phyloP scores from a whole-genome alignment of 2,329 filamentous ascomycete species.

The Apiospora malaysiana region DNA sequence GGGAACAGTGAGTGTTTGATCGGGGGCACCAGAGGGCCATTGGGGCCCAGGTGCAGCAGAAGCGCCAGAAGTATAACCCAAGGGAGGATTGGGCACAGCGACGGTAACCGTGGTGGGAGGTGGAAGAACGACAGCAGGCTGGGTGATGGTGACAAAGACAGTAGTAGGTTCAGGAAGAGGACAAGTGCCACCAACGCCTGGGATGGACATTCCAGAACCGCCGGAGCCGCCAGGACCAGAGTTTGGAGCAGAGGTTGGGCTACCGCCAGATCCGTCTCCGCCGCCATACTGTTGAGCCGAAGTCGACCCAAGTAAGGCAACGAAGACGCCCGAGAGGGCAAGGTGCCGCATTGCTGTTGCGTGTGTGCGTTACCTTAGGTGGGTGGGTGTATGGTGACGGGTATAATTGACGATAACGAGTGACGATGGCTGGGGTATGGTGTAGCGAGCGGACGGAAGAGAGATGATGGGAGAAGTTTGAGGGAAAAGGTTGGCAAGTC shows the following conservation, averaged over 20 bases:
- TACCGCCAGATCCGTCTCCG: neutral
- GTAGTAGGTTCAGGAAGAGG: slow-evolving; percentile 47
- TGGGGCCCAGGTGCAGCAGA: slow-evolving; percentile 29
- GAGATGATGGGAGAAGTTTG: slow-evolving; percentile 24
- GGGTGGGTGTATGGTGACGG: neutral
- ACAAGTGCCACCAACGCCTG: slow-evolving; percentile 43
- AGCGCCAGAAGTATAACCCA: slow-evolving; percentile 22
- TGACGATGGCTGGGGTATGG: slow-evolving; percentile 21
- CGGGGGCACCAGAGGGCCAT: slow-evolving; percentile 27
- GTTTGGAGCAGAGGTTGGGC: neutral
- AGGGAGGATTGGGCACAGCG: slow-evolving; percentile 31
- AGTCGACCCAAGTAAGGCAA: slow-evolving; percentile 17
- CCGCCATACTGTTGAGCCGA: slow-evolving; percentile 19
- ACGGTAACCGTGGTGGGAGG: slow-evolving; percentile 40
- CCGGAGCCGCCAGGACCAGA: slow-evolving; percentile 20
- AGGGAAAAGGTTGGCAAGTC: slow-evolving; percentile 11
- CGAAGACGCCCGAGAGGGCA: slow-evolving; percentile 22
- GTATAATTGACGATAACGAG: slow-evolving; percentile 13
- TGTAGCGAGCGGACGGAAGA: slow-evolving; percentile 24
- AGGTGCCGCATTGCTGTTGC: slow-evolving; percentile 13
- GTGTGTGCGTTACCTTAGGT: neutral
- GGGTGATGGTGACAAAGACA: slow-evolving; percentile 54
- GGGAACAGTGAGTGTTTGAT: slow-evolving; percentile 24
- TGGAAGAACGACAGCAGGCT: slow-evolving; percentile 36
- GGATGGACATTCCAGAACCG: slow-evolving; percentile 25